phyloP scores from a whole-genome alignment of 1,139 yeast genomes.

The Hyphopichia buzzinii region DNA sequence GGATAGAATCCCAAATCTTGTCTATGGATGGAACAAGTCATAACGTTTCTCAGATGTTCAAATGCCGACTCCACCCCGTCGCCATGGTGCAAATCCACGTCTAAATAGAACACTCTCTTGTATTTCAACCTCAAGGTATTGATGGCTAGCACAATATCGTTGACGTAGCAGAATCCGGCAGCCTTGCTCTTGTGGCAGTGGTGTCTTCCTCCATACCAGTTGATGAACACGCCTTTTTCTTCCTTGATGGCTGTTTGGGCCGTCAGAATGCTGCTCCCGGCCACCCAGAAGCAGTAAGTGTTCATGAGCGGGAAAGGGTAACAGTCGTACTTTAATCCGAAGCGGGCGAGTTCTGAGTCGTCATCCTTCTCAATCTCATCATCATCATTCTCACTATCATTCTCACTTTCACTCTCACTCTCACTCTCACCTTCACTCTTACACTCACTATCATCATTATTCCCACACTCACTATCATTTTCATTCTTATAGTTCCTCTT shows the following conservation, averaged over 20 bases:
- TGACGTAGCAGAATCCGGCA: slow-evolving; percentile 73
- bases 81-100: slow-evolving; percentile 76
- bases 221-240: slow-evolving; percentile 34
- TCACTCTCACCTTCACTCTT: too few species aligned
- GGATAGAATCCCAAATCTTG: slow-evolving; percentile 70
- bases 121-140: slow-evolving; percentile 42
- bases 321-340: slow-evolving; percentile 61
- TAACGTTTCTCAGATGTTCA: slow-evolving; percentile 51
- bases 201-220: slow-evolving; percentile 83
- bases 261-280: slow-evolving; percentile 59
- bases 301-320: slow-evolving; percentile 56
- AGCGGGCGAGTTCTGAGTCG: slow-evolving; percentile 13
- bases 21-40: slow-evolving; percentile 64
- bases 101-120: slow-evolving; percentile 59
- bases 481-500: too few species aligned
- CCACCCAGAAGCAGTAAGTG: slow-evolving; percentile 47
- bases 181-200: slow-evolving; percentile 59
- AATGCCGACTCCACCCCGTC: slow-evolving; percentile 77
- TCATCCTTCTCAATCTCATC: slow-evolving; percentile 2
- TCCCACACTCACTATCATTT: too few species aligned
- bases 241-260: slow-evolving; percentile 23
- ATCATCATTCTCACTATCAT: too few species aligned
- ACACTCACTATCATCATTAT: too few species aligned
- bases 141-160: slow-evolving; percentile 63
- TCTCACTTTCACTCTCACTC: too few species aligned